Base-by-base conservation (phyloP, 352 stramenopile species). In the Globisporangium polare region DNA sequence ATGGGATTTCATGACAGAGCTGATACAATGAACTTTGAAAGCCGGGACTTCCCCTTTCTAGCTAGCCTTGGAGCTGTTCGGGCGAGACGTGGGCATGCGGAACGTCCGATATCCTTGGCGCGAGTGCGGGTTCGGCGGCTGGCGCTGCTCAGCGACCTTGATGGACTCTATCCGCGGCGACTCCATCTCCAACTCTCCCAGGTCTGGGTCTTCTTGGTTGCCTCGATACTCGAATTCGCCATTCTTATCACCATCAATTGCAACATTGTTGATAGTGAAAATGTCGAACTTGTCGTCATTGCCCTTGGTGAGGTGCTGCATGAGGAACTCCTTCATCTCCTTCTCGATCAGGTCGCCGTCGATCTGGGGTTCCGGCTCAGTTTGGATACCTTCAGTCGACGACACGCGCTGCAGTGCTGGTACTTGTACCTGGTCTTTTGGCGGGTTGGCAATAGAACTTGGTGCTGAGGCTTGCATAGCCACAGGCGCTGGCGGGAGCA, bases 291-390 rank as follows among this genome's bases (percentile, higher is more conserved):
- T 22, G 35, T 31, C 15, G 24, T 66, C 51, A 10, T 24, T 7
- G 2, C 22, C 0, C 6, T 56, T 29, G n/a, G 59, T 58, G 49
- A 42, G 65, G 49, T 82, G 65, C 53, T 73, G 52, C 7, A 82
- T 45, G 1, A 89, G 74, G n/a, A 75, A 72, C 37, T 63, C 45
- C 58, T 85, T 86, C 80, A 89, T 89, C 60, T 83, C 71, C n/a
- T 70, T 59, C 31, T 85, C 79, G 33, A 87, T 73, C 2, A 60
- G 18, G 4, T 68, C 63, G 9, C 72, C 68, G 46, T 82, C 70
- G 3, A 74, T 31, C 26, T 81, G 66, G 0, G 66, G 72, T 26
- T 81, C 60, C 0, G 60, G 42, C 5, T 45, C 46, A 0, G 26
- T 54, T 17, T 55, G 56, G 1, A 37, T 29, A 1, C 17, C 33